Percentiles rank a stretch among this genome's conserved stretches.
Conservation (phyloP, 805 yeast species). For the Danielozyma ontarioensis region DNA sequence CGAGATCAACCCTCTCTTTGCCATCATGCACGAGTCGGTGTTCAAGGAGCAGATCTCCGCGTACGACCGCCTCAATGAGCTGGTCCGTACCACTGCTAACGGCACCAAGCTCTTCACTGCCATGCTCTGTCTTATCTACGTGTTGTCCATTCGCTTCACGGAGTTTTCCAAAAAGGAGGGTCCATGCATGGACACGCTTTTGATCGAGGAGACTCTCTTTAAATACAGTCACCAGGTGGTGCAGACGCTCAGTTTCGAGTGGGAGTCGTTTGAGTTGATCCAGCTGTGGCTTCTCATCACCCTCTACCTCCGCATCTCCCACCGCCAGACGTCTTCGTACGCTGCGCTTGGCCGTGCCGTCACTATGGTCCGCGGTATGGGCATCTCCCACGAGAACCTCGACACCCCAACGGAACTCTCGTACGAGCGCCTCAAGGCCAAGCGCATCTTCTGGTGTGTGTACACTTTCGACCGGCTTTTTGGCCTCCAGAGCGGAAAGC, state of each 20-base stretch:
- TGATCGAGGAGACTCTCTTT: slow-evolving; percentile 39
- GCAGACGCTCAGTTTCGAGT: slow-evolving; percentile 40
- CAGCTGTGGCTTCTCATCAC: slow-evolving; percentile 47
- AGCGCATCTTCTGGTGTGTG: slow-evolving; percentile 51
- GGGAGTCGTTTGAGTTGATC: slow-evolving; percentile 48
- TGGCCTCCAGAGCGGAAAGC: slow-evolving; percentile 49
- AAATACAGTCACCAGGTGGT: slow-evolving; percentile 34
- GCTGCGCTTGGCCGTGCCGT: slow-evolving; percentile 39
- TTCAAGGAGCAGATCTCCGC: slow-evolving; percentile 45
- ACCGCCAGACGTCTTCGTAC: slow-evolving; percentile 41
- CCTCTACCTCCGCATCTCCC: slow-evolving; percentile 37
- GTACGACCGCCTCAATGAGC: slow-evolving; percentile 9
- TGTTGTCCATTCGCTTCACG: slow-evolving; percentile 46
- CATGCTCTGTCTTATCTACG: slow-evolving; percentile 43
- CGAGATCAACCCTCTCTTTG: slow-evolving; percentile 49
- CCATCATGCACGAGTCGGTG: slow-evolving; percentile 48
- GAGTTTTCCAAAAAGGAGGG: slow-evolving; percentile 30
- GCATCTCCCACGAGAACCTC: slow-evolving; percentile 35
- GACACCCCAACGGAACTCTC: slow-evolving; percentile 19
- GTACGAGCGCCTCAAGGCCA: slow-evolving; percentile 43
- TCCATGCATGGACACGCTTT: slow-evolving; percentile 16
- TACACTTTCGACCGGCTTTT: slow-evolving; percentile 50
- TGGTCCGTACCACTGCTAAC: slow-evolving; percentile 22
- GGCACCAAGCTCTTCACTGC: slow-evolving; percentile 49
- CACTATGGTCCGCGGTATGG: slow-evolving; percentile 41